Evolutionary conservation across 2,329 filamentous ascomycete genomes (phyloP).

Genomic region (Dothidotthia symphoricarpi): DNA sequence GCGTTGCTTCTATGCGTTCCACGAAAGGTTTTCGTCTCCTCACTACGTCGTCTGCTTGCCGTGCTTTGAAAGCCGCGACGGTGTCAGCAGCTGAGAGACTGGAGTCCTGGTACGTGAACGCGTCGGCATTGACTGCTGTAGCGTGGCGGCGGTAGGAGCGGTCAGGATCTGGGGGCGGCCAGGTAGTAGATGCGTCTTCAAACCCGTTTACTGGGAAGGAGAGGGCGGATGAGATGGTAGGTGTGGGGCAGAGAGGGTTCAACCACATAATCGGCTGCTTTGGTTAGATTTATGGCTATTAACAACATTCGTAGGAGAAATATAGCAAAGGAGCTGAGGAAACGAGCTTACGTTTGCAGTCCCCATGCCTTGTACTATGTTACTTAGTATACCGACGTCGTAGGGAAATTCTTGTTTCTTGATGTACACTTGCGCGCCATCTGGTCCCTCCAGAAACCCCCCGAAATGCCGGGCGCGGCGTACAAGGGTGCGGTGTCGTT

Average conservation of each 20-base stretch:
- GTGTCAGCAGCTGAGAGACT: slow-evolving; percentile 44
- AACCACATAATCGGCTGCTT: slow-evolving; percentile 60
- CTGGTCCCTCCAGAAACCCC: slow-evolving; percentile 56
- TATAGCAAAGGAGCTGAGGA: neutral
- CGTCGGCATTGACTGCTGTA: slow-evolving; percentile 18
- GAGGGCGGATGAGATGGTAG: slow-evolving; percentile 52
- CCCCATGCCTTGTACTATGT: slow-evolving; percentile 75
- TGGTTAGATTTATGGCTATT: slow-evolving; percentile 7
- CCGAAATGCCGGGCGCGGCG: slow-evolving; percentile 51
- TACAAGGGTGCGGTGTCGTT: slow-evolving; percentile 48
- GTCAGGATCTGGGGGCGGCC: slow-evolving; percentile 55
- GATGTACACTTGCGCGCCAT: slow-evolving; percentile 56
- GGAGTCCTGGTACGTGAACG: slow-evolving; percentile 43
- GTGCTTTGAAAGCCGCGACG: slow-evolving; percentile 53
- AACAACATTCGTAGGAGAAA: neutral
- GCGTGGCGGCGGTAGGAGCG: slow-evolving; percentile 27
- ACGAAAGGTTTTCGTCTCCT: slow-evolving; percentile 45
- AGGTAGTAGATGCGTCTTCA: slow-evolving; percentile 51
- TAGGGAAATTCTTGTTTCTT: slow-evolving; percentile 75
- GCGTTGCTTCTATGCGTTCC: slow-evolving; percentile 37
- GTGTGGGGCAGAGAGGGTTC: slow-evolving; percentile 61
- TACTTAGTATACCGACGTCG: slow-evolving; percentile 72
- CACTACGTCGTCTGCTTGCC: slow-evolving; percentile 54
- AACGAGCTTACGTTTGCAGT: slow-evolving; percentile 50
- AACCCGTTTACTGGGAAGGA: slow-evolving; percentile 74